Evolutionary conservation across 768 basidiomycete species (phyloP).

Genomic region (Naganishia vaughanmartiniae): DNA sequence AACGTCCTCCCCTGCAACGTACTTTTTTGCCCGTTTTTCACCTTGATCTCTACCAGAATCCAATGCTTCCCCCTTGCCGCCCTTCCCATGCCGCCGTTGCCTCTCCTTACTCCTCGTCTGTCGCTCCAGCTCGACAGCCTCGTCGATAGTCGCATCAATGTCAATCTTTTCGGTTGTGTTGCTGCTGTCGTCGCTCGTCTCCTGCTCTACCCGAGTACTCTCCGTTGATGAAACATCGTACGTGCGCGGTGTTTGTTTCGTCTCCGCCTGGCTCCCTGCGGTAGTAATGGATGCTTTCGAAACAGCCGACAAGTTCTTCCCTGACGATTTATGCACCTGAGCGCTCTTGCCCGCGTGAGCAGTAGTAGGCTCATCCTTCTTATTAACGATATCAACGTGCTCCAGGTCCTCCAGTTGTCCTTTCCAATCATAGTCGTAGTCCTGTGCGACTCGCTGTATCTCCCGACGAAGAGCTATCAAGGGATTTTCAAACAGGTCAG

Average conservation of each 20-base stretch:
- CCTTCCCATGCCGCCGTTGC: constrained; percentile 39
- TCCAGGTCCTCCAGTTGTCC: constrained; percentile 51
- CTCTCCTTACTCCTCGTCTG: constrained; percentile 38
- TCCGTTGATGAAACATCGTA: constrained; percentile 1
- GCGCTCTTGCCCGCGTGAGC: background rate
- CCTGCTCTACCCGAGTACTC: background rate
- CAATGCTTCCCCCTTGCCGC: constrained; percentile 40
- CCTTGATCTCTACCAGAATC: constrained; percentile 32
- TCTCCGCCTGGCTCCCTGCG: background rate
- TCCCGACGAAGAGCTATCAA: constrained; percentile 58
- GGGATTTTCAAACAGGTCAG: constrained; percentile 53
- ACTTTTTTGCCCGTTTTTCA: constrained; percentile 23
- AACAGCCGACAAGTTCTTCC: background rate
- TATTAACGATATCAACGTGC: constrained; percentile 37
- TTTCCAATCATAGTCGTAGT: constrained; percentile 59
- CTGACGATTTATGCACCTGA: background rate
- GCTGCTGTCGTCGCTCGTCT: constrained; percentile 19
- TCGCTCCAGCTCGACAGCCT: constrained; percentile 45
- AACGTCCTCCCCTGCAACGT: constrained; percentile 7
- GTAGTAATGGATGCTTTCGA: background rate
- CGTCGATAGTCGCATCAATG: constrained; percentile 48
- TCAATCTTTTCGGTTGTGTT: constrained; percentile 35
- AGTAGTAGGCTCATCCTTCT: too few species aligned
- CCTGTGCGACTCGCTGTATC: constrained; percentile 62
- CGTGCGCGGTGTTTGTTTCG: background rate